A percentile compares a stretch with the other conserved stretches of the same genome.
Conservation (phyloP, 2,329 filamentous ascomycete genomes). For the Neonectria magnoliae region DNA sequence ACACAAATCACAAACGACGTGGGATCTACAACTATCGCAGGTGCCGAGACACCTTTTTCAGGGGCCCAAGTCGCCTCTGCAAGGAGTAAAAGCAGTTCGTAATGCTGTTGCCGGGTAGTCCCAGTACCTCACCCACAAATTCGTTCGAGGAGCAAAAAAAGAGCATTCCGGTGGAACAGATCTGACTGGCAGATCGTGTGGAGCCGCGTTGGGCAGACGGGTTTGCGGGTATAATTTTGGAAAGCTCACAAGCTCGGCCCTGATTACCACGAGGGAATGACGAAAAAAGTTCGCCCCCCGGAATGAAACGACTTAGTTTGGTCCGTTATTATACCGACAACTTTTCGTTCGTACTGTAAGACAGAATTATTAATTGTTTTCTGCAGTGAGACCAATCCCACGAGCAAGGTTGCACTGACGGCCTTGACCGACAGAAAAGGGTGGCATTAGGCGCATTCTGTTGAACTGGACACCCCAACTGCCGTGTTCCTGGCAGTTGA, state of each 20-base stretch:
- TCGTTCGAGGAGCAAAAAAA: background rate
- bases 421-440: background rate
- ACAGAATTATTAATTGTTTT: background rate
- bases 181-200: background rate
- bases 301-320: background rate
- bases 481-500: conserved; percentile 14
- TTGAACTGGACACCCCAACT: background rate
- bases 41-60: background rate
- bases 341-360: too few species aligned
- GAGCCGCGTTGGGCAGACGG: background rate
- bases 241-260: background rate
- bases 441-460: background rate
- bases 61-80: background rate
- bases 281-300: background rate
- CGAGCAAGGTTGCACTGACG: conserved; percentile 11
- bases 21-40: background rate
- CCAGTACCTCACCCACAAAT: background rate
- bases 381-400: background rate
- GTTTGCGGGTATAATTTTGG: background rate
- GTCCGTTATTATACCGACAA: background rate
- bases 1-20: background rate
- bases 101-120: background rate
- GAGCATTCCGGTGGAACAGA: background rate
- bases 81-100: background rate
- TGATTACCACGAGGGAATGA: background rate